Evolutionary conservation across 2,329 filamentous ascomycete species (phyloP), one percentile per base, ranked within the genome.

Genomic region (Fusarium sp.): DNA sequence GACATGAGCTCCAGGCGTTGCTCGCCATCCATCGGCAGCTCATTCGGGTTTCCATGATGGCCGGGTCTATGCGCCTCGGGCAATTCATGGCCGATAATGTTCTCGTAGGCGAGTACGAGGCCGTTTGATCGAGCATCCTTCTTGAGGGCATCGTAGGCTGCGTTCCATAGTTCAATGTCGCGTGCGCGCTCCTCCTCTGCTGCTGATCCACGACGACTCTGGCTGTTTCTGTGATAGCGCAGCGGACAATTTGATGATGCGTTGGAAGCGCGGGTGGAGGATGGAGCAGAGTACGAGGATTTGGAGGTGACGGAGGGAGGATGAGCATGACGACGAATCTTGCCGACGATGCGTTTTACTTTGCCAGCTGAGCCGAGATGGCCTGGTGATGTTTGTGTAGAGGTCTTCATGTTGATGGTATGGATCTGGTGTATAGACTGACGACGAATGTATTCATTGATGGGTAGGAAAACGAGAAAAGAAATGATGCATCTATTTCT

Each of bases 61-160:
- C 79, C 77, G 11, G 75, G 70, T 62, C 82, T 82, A 30, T 82
- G 67, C 25, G 76, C 65, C 52, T 82, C 80, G 14, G 82, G 81
- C 14, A 84, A 71, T 59, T 81, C 80, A 39, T 83, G 80, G 3
- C 80, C 76, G 52, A 84, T 74, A 56, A 84, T 83, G 61, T 73
- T 77, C 67, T 84, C 82, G 70, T 84, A 84, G 4, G 82, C 79
- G 13, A 80, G 68, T 4, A 83, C 82, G 11, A 84, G 78, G 9
- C 77, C 79, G 8, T 78, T 65, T 14, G 80, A 80, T 34, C 74
- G 73, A 14, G 76, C 71, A 13, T 79, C 77, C 54, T 80, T 77
- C 34, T 81, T 78, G 16, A 84, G 75, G 2, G 71, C 59, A 57
- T 83, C 79, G 61, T 84, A 84, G 6, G 81, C 82, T 18, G 78